phyloP scores from a whole-genome alignment of 768 basidiomycete species.

The Tricholoma furcatifolium region DNA sequence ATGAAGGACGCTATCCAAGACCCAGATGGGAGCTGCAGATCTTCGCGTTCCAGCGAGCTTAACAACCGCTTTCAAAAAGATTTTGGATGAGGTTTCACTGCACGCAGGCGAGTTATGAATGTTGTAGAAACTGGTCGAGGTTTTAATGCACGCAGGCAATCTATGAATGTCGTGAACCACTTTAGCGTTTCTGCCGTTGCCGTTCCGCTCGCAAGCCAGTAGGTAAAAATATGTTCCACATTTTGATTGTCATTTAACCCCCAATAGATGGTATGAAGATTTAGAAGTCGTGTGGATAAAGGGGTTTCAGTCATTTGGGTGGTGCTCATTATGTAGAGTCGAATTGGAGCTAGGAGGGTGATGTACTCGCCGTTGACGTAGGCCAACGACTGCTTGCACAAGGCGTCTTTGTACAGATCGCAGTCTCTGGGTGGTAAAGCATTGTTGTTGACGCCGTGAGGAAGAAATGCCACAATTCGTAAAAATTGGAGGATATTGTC shows the following conservation, averaged over 20 bases:
- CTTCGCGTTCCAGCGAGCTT: too few species aligned
- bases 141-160: too few species aligned
- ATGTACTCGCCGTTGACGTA: constrained; percentile 7
- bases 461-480: constrained; percentile 9
- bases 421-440: too few species aligned
- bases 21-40: too few species aligned
- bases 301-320: not conserved
- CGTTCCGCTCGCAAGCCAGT: not conserved
- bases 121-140: too few species aligned
- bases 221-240: constrained; percentile 4
- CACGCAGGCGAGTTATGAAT: too few species aligned
- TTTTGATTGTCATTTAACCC: not conserved
- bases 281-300: not conserved
- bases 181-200: not conserved
- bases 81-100: too few species aligned
- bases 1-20: too few species aligned
- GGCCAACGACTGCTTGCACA: constrained; percentile 9
- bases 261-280: not conserved
- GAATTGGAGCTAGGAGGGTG: constrained; percentile 12
- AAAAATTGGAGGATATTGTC: not conserved
- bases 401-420: not conserved
- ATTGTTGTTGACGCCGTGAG: constrained; percentile 9
- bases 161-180: too few species aligned
- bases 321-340: constrained; percentile 8
- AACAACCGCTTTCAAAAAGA: too few species aligned